Evolutionary conservation across 2,329 filamentous ascomycete species (phyloP).

Genomic region (Microsporum audouinii): DNA sequence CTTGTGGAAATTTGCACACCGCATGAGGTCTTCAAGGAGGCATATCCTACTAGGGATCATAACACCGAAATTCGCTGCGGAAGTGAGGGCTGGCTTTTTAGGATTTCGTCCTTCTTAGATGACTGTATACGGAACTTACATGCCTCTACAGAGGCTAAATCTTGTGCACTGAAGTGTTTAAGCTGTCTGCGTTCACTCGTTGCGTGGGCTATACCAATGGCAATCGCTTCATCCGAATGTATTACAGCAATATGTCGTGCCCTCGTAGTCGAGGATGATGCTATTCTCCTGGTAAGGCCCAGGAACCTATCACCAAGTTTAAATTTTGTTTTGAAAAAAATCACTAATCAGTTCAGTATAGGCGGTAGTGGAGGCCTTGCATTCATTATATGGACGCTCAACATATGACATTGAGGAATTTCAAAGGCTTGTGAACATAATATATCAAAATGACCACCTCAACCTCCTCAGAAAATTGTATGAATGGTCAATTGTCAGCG

Average conservation of each 20-base stretch:
- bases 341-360: constrained; percentile 24
- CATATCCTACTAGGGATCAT: constrained; percentile 61
- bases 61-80: constrained; percentile 57
- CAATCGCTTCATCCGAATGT: constrained; percentile 59
- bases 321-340: constrained; percentile 4
- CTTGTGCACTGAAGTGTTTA: constrained; percentile 64
- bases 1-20: constrained; percentile 93
- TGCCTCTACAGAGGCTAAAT: constrained; percentile 54
- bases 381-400: constrained; percentile 64
- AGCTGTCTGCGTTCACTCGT: constrained; percentile 67
- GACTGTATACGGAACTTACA: constrained; percentile 59
- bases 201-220: constrained; percentile 77
- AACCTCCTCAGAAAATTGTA: constrained; percentile 62
- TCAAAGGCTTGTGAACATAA: constrained; percentile 61
- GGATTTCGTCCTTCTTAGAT: constrained; percentile 61
- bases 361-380: constrained; percentile 72
- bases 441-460: constrained; percentile 63
- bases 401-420: constrained; percentile 71
- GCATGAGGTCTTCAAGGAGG: constrained; percentile 57
- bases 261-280: constrained; percentile 57
- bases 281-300: constrained; percentile 57
- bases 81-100: constrained; percentile 74
- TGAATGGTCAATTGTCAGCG: constrained; percentile 66
- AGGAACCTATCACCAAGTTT: neutral
- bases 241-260: constrained; percentile 60